A percentile compares a stretch with the other conserved stretches of the same genome.
These are phyloP conservation scores for Thalassiosira exigua DNA, from an alignment of 352 stramenopile species.

Conservation along the genomic window DNA sequence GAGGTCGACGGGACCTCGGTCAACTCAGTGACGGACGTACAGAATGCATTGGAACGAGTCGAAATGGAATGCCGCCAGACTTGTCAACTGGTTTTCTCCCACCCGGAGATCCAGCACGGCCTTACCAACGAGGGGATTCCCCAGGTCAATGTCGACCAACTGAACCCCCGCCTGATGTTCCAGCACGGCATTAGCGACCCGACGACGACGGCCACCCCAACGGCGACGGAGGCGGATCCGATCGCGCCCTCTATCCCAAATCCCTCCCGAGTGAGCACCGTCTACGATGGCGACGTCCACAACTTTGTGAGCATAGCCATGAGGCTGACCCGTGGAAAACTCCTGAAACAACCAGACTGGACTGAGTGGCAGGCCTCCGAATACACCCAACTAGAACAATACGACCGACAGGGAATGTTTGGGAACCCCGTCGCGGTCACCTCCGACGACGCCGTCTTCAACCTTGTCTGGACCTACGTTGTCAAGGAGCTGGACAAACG, in stretches of 20 bases:
- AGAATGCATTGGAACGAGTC: not conserved
- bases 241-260: too few relatives aligned
- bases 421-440: slow-evolving; percentile 19
- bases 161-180: slow-evolving; percentile 17
- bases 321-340: too few relatives aligned
- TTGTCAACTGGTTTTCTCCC: slow-evolving; percentile 10
- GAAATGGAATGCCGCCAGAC: not conserved
- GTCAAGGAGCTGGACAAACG: slow-evolving; percentile 28
- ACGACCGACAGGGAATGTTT: slow-evolving; percentile 59
- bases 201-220: too few relatives aligned
- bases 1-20: slow-evolving; percentile 2
- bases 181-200: not conserved
- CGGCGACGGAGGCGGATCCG: too few relatives aligned
- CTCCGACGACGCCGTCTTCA: slow-evolving; percentile 10
- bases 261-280: too few relatives aligned
- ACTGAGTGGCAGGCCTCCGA: slow-evolving; percentile 45
- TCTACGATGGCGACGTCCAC: too few relatives aligned
- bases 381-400: slow-evolving; percentile 55
- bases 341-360: slow-evolving; percentile 29
- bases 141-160: slow-evolving; percentile 28
- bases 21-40: not conserved
- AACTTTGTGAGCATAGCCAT: too few relatives aligned
- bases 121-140: slow-evolving; percentile 31
- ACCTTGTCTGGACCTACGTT: slow-evolving; percentile 34
- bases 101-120: slow-evolving; percentile 24